A percentile compares a stretch with the other conserved stretches of the same genome.
These are phyloP conservation scores for Chlamydomonas sphaeroides DNA, from an alignment of 139 green algal species.

Conservation along the genomic window DNA sequence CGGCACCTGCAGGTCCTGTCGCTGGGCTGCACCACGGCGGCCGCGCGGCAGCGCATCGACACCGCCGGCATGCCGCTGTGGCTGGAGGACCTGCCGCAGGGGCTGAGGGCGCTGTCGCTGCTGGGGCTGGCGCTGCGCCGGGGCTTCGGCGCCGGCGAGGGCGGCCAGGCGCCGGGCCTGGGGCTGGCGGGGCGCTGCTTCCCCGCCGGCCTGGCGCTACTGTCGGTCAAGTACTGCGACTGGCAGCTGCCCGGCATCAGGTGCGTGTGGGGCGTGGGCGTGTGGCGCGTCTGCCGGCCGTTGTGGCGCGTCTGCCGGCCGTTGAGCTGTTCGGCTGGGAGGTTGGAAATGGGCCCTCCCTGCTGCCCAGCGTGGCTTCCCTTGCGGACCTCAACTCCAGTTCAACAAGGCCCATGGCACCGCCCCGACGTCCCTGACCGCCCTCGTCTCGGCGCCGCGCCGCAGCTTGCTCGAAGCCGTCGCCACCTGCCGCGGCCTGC, in stretches of 20 bases:
- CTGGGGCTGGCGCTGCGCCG: constrained; percentile 1
- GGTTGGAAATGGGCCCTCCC: too few species aligned
- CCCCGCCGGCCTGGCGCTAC: not conserved
- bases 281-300: too few species aligned
- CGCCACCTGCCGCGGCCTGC: not conserved
- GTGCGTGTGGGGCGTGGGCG: not conserved
- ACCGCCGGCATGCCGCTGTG: not conserved
- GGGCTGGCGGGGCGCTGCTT: not conserved
- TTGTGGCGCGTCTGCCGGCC: too few species aligned
- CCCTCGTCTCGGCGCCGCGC: not conserved
- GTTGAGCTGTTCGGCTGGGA: too few species aligned
- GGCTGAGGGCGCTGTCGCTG: constrained; percentile 8
- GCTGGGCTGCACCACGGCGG: not conserved
- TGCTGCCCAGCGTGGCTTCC: too few species aligned
- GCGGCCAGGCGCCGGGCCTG: not conserved
- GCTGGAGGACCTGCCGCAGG: not conserved
- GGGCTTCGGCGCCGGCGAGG: not conserved
- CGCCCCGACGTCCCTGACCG: too few species aligned
- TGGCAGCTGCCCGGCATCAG: constrained; percentile 16
- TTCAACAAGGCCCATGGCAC: too few species aligned
- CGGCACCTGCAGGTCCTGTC: constrained; percentile 13
- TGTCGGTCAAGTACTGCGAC: constrained; percentile 29
- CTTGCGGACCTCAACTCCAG: too few species aligned
- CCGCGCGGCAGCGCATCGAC: too few species aligned
- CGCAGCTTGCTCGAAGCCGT: not conserved